These are phyloP conservation scores for Boletus barrowsii DNA, from an alignment of 768 basidiomycete genomes.

Conservation along the genomic window DNA sequence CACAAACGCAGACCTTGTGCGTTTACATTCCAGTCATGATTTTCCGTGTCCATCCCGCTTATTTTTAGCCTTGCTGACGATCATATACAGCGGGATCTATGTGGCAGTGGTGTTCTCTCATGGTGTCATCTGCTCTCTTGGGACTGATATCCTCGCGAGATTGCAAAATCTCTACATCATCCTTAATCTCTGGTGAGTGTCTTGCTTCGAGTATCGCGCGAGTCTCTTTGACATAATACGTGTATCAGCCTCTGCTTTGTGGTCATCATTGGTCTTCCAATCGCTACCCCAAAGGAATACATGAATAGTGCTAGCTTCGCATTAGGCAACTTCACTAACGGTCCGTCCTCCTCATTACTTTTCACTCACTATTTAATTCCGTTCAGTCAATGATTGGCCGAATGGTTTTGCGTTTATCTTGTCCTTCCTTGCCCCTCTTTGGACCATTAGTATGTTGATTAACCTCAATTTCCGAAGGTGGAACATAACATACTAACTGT, in stretches of 20 bases:
- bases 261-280: conserved; percentile 62
- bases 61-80: background rate
- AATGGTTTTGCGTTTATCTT: conserved; percentile 49
- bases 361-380: background rate
- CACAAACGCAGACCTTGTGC: conserved; percentile 44
- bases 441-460: conserved; percentile 38
- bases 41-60: background rate
- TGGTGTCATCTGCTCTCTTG: conserved; percentile 63
- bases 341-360: conserved; percentile 29
- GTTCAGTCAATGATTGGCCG: conserved; percentile 41
- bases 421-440: conserved; percentile 48
- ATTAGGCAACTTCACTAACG: conserved; percentile 57
- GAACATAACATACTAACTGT: no score
- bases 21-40: conserved; percentile 7
- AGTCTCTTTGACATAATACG: no score
- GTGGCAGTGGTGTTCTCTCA: conserved; percentile 59
- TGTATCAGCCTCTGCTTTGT: conserved; percentile 17
- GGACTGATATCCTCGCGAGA: conserved; percentile 61
- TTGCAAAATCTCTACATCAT: conserved; percentile 67
- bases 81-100: conserved; percentile 55
- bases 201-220: no score
- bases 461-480: background rate
- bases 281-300: conserved; percentile 56
- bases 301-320: conserved; percentile 61
- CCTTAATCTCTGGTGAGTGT: conserved; percentile 61